phyloP scores from a whole-genome alignment of 768 basidiomycete genomes.

The Psilocybe cubensis region DNA sequence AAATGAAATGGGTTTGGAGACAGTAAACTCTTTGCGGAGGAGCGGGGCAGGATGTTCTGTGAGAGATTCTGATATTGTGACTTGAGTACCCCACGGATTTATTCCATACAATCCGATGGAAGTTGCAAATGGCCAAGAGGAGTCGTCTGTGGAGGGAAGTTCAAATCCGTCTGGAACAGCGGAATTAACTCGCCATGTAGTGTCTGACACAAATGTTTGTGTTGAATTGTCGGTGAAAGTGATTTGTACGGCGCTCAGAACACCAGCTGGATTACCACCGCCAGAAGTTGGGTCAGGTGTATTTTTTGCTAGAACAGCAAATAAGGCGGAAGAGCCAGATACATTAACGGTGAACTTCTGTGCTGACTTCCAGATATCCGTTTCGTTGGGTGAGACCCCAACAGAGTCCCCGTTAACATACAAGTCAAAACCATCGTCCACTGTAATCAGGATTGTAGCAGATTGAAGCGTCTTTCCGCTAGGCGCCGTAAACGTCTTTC shows the following conservation, averaged over 20 bases:
- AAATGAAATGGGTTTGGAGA: slow-evolving; percentile 22
- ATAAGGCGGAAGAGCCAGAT: not conserved
- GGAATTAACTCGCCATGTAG: not conserved
- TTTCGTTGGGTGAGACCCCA: not conserved
- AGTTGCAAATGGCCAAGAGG: not conserved
- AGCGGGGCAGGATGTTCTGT: slow-evolving; percentile 33
- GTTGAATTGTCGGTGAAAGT: not conserved
- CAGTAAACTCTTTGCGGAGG: slow-evolving; percentile 24
- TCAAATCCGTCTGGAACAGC: not conserved
- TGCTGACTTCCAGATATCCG: no score
- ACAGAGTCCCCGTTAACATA: not conserved
- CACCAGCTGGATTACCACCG: not conserved
- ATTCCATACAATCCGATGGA: not conserved
- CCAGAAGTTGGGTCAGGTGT: not conserved
- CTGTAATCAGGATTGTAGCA: not conserved
- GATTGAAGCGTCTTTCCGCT: not conserved
- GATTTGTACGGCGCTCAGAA: not conserved
- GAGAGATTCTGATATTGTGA: slow-evolving; percentile 25
- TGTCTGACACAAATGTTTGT: not conserved
- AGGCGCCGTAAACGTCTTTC: slow-evolving; percentile 10
- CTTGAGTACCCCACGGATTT: slow-evolving; percentile 28
- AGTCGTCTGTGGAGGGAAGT: not conserved
- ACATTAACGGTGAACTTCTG: not conserved
- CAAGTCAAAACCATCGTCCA: not conserved
- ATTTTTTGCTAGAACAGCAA: not conserved